Base-by-base conservation (phyloP, 495 filamentous ascomycete genomes). In the Talaromyces adpressus region DNA sequence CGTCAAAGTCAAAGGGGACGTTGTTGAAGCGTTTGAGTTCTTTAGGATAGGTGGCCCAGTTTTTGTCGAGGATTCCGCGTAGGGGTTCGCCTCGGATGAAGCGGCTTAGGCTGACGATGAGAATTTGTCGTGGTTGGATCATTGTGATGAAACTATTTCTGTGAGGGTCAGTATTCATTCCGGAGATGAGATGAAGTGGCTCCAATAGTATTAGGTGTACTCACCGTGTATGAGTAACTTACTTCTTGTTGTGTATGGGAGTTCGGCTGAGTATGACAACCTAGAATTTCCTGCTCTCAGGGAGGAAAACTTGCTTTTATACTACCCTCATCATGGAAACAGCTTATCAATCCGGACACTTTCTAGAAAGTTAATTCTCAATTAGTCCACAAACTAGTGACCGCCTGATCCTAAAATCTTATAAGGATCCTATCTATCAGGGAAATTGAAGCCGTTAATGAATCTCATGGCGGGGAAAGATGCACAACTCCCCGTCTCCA, bases 41-140 rank as follows among this genome's bases (percentile, higher is more conserved):
- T 27, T 57, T 16, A 2, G 53, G 20, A 14, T 30, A 32, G 6
- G 25, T 2, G 1, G 1, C 3, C 53, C 53, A 57, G 25, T 57
- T 57, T 57, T 32, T 14, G 25, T 27, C 7, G 22, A 57, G 25
- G 20, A 57, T 32, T 16, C 25, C 30, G 23, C 53, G 25, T n/a
- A 32, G 25, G 8, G 53, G 11, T n/a, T 27, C 8, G 53, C 53
- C 53, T n/a, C 23, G 20, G n/a, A 57, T 25, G 53, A 12, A 57
- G 53, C 23, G 53, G 30, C 53, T 57, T 29, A 57, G 53, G 25
- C 53, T 57, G 22, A 57, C 6, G 53, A 57, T n/a, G 53, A 57
- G 53, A 7, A 57, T 29, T 16, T 57, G 53, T 3, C 53, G 53
- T 6, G 53, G 53, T 18, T n/a, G 2, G 53, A 23, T 12, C 14